These are phyloP conservation scores for Alternaria dauci DNA, from an alignment of 2,329 filamentous ascomycete species.

Conservation along the genomic window DNA sequence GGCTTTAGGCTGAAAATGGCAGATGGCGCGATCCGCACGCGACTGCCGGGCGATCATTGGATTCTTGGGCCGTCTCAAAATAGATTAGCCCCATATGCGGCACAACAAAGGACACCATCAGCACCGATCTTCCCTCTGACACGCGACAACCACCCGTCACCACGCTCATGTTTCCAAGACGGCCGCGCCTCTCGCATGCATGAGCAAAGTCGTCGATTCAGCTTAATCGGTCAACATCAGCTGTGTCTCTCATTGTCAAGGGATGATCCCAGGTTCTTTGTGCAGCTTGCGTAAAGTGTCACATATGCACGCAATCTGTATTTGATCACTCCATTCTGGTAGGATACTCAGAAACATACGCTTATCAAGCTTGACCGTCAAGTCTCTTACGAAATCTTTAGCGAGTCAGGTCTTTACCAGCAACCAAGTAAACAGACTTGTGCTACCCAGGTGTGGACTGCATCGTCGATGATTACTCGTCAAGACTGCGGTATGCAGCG, in stretches of 20 bases:
- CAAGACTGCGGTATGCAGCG: not conserved
- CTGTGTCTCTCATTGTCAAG: not conserved
- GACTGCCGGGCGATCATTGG: conserved; percentile 19
- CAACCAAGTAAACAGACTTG: not conserved
- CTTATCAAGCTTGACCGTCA: not conserved
- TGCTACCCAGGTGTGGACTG: not conserved
- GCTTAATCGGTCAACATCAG: not conserved
- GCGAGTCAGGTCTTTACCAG: not conserved
- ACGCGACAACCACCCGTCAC: conserved; percentile 16
- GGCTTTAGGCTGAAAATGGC: conserved; percentile 7
- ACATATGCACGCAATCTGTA: conserved; percentile 3
- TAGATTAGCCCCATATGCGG: conserved; percentile 28
- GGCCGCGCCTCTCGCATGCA: not conserved
- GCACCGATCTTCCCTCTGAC: conserved; percentile 20
- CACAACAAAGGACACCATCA: conserved; percentile 25
- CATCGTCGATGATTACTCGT: conserved; percentile 5
- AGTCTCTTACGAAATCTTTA: not conserved
- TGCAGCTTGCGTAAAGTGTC: not conserved
- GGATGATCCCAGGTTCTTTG: not conserved
- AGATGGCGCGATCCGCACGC: conserved; percentile 10
- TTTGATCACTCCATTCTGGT: conserved; percentile 3
- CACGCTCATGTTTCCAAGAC: conserved; percentile 3
- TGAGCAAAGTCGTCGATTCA: conserved; percentile 3
- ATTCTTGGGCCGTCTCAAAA: conserved; percentile 15
- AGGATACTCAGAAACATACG: not conserved